Conservation (phyloP, 2,329 filamentous ascomycete species). For the Gaeumannomyces sp. region DNA sequence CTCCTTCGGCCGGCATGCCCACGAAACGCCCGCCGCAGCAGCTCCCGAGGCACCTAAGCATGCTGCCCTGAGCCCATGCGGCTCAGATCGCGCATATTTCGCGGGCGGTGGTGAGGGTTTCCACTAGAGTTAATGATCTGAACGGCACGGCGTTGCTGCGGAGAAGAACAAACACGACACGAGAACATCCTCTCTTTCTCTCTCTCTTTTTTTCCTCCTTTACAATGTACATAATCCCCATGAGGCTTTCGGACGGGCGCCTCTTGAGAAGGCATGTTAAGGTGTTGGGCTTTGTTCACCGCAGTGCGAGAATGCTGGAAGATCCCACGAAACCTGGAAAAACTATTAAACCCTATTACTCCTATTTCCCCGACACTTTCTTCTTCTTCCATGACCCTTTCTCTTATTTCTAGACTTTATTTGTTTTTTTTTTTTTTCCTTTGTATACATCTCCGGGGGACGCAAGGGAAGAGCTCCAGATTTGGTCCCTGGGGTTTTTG, state of each 20-base stretch:
- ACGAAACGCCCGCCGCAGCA: neutral
- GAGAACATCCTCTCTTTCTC: neutral
- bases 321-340: neutral
- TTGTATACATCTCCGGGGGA: neutral
- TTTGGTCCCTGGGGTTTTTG: neutral
- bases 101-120: neutral
- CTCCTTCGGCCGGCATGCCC: neutral
- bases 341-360: neutral
- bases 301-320: constrained; percentile 1
- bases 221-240: neutral
- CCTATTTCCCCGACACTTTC: neutral
- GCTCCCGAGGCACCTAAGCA: no score
- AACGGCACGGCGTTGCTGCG: neutral
- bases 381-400: neutral
- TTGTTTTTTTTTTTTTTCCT: neutral
- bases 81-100: neutral
- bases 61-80: neutral
- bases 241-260: neutral
- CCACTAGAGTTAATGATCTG: neutral
- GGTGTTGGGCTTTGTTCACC: neutral
- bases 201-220: neutral
- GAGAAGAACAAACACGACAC: neutral
- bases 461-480: neutral
- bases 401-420: neutral
- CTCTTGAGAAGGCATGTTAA: neutral